phyloP scores from a whole-genome alignment of 78 protist genomes.

The Dictyostelium brefeldianum region DNA sequence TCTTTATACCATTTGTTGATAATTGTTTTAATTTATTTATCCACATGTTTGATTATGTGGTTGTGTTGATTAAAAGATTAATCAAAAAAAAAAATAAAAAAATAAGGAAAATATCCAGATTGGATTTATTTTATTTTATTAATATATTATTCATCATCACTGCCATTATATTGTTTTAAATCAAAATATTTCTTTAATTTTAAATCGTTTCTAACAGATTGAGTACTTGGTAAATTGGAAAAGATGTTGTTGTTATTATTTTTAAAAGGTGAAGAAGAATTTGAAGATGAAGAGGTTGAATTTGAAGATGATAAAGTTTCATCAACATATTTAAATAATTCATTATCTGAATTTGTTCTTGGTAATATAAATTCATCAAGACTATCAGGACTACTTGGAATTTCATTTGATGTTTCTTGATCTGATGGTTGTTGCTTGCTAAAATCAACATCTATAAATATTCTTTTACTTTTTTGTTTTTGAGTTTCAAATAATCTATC shows the following conservation, averaged over 20 bases:
- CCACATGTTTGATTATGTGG: neutral
- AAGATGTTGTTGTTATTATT: neutral
- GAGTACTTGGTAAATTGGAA: neutral
- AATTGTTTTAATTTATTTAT: neutral
- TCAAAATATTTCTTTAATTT: slow-evolving; percentile 4
- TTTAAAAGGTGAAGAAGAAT: neutral
- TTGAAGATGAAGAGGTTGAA: neutral
- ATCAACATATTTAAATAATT: slow-evolving; percentile 1
- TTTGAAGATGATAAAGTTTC: neutral
- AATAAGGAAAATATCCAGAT: neutral
- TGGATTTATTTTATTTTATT: too few relatives aligned
- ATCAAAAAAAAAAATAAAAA: neutral
- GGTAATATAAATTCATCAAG: slow-evolving; percentile 17
- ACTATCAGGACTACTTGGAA: neutral
- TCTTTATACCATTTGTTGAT: neutral
- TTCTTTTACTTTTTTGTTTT: neutral
- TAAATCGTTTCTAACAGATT: neutral
- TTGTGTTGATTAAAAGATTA: neutral
- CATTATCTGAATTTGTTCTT: slow-evolving; percentile 32
- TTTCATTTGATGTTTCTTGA: neutral
- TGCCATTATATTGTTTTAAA: neutral
- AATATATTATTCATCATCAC: too few relatives aligned
- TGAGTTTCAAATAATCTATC: neutral
- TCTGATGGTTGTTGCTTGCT: neutral
- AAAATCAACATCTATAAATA: neutral